Percentiles rank a stretch among this genome's conserved stretches.
These are phyloP conservation scores for Plasmodium blacklocki DNA, from an alignment of 169 alveolate genomes.

Conservation along the genomic window DNA sequence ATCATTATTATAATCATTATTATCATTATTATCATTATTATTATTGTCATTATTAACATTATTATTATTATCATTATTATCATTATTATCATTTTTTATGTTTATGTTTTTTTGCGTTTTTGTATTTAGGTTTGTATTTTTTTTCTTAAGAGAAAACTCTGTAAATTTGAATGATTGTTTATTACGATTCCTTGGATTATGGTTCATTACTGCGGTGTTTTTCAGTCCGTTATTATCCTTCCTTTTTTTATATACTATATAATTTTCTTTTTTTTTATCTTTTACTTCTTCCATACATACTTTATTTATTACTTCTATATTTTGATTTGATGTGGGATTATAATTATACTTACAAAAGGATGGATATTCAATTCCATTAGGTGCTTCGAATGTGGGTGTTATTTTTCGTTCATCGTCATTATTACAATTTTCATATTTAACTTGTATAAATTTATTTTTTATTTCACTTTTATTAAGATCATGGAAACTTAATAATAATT, in stretches of 20 bases:
- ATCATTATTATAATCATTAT: no score
- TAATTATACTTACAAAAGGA: not conserved
- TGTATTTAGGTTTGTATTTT: no score
- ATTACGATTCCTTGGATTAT: not conserved
- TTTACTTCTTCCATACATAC: not conserved
- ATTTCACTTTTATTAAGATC: conserved; percentile 44
- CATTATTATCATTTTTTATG: no score
- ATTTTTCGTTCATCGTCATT: conserved; percentile 2
- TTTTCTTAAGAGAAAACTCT: not conserved
- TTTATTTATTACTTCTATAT: not conserved
- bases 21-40: not conserved
- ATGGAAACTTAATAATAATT: conserved; percentile 27
- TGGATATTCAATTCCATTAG: not conserved
- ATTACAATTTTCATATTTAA: conserved; percentile 13
- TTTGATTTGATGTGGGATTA: not conserved
- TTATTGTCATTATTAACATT: not conserved
- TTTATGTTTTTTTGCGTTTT: no score
- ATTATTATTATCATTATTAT: no score
- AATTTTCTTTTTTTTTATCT: not conserved
- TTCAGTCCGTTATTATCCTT: not conserved
- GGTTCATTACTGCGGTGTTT: not conserved
- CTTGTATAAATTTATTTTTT: conserved; percentile 16
- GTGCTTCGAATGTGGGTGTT: not conserved
- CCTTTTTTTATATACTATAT: conserved; percentile 1
- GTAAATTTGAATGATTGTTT: conserved; percentile 5